Evolutionary conservation across 2,329 filamentous ascomycete genomes (phyloP), one percentile per base, ranked within the genome.

Genomic region (Monilinia aucupariae): DNA sequence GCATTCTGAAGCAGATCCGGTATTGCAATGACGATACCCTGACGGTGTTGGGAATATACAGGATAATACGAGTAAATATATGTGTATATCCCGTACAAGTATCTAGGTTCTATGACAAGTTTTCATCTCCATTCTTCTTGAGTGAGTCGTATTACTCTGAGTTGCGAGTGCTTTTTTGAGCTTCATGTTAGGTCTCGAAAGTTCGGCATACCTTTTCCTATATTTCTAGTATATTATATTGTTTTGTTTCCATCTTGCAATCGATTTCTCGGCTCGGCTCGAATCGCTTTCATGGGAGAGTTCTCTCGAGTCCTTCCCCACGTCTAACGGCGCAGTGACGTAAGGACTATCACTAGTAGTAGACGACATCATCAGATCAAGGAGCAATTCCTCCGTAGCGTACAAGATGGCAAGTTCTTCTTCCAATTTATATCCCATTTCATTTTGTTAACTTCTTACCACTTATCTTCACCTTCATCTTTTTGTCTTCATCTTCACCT

Each of bases 371-470:
- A 43, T 43, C 30, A 58, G 43, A 58, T 58, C 41, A 47, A 58
- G 54, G 54, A 58, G 54, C 54, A 58, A 58, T n/a, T 58, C 10
- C 41, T 58, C 54, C 54, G 43, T 22, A 20, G n/a, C n/a, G 41
- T 4, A 32, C 20, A 56, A 34, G 43, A 56, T 25, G 45, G n/a
- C 22, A 56, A 45, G 27, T 22, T 32, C 43, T n/a, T 34, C n/a
- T 45, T 47, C 10, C 8, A 17, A 1, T 7, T 47, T 56, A 12
- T 34, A 30, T 43, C 32, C n/a, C n/a, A n/a, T 34, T 30, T 43
- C 27, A 32, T 52, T 17, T 20, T 32, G 12, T 10, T 47, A 13
- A 25, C 34, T 5, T 34, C 22, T 45, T 43, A 15, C 27, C 13
- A 8, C 12, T 9, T 9, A 9, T 5, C 25, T 13, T 39, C 20